Evolutionary conservation across 129 eudicot species (phyloP).

Genomic region (Pittosporum tobira): DNA sequence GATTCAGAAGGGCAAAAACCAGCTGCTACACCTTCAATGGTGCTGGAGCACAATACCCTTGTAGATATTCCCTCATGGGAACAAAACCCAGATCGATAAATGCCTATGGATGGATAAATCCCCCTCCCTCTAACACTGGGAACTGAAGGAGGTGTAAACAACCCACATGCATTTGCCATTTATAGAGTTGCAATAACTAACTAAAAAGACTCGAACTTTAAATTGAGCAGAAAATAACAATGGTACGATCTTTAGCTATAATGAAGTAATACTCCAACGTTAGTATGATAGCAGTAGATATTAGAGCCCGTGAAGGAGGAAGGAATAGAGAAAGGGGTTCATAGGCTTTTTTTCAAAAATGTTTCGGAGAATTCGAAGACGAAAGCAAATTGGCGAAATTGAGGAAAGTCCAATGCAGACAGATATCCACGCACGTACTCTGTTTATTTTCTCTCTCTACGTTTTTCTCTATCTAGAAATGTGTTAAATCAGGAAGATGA

Average conservation of each 20-base stretch:
- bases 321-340: not conserved
- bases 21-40: constrained; percentile 32
- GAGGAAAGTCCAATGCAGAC: constrained; percentile 16
- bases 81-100: constrained; percentile 46
- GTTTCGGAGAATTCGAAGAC: constrained; percentile 9
- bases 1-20: constrained; percentile 32
- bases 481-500: too few species aligned
- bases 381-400: not conserved
- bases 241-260: constrained; percentile 3
- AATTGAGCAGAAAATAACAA: not conserved
- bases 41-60: constrained; percentile 41
- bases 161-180: constrained; percentile 66
- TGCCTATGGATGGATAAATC: constrained; percentile 25
- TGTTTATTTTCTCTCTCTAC: not conserved
- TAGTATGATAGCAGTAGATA: constrained; percentile 6
- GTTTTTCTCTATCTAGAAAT: not conserved
- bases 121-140: constrained; percentile 27
- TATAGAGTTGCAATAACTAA: too few species aligned
- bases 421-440: not conserved
- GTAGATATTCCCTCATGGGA: constrained; percentile 26
- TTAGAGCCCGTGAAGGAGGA: constrained; percentile 12
- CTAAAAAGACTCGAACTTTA: not conserved
- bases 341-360: not conserved
- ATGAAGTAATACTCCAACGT: too few species aligned
- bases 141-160: constrained; percentile 33